Percentiles rank a stretch among this genome's conserved stretches.
Conservation (phyloP, 371 early-diverging fungal species). For the Homolaphlyctis polyrhiza region DNA sequence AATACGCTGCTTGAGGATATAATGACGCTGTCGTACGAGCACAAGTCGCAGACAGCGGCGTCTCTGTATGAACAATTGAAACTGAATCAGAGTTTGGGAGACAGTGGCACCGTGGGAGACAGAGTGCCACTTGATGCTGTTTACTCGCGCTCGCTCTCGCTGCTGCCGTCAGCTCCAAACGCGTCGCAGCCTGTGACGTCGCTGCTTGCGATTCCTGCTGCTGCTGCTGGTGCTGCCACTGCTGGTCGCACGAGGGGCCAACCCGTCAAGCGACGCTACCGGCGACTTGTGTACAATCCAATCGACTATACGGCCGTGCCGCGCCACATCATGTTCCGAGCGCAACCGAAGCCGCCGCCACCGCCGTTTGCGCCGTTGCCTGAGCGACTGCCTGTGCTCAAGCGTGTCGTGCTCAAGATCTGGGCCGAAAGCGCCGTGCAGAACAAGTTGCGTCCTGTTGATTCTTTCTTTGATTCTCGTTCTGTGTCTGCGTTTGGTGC, state of each 20-base stretch:
- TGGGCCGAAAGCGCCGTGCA: slow-evolving; percentile 79
- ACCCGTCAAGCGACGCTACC: slow-evolving; percentile 12
- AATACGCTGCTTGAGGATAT: slow-evolving; percentile 79
- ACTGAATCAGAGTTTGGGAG: not conserved
- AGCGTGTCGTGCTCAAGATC: slow-evolving; percentile 67
- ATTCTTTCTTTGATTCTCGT: too few relatives aligned
- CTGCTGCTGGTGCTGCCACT: too few relatives aligned
- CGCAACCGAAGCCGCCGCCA: slow-evolving; percentile 13
- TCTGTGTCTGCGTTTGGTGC: too few relatives aligned
- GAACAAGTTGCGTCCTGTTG: too few relatives aligned
- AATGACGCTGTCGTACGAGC: slow-evolving; percentile 76
- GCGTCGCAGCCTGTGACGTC: not conserved
- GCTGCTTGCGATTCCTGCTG: slow-evolving; percentile 7
- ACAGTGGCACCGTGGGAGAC: not conserved
- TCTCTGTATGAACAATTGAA: not conserved
- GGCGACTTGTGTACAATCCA: slow-evolving; percentile 29
- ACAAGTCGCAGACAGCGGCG: slow-evolving; percentile 34
- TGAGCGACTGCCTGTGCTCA: slow-evolving; percentile 55
- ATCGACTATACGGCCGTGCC: slow-evolving; percentile 40
- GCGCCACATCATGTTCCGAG: slow-evolving; percentile 17
- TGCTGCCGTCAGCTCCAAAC: slow-evolving; percentile 20
- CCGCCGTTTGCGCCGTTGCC: slow-evolving; percentile 21
- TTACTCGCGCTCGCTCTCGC: slow-evolving; percentile 18
- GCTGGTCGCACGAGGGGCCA: slow-evolving; percentile 13
- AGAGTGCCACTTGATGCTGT: slow-evolving; percentile 17